phyloP scores from a whole-genome alignment of 345 rosid species.

The Pugionium dolabratum region DNA sequence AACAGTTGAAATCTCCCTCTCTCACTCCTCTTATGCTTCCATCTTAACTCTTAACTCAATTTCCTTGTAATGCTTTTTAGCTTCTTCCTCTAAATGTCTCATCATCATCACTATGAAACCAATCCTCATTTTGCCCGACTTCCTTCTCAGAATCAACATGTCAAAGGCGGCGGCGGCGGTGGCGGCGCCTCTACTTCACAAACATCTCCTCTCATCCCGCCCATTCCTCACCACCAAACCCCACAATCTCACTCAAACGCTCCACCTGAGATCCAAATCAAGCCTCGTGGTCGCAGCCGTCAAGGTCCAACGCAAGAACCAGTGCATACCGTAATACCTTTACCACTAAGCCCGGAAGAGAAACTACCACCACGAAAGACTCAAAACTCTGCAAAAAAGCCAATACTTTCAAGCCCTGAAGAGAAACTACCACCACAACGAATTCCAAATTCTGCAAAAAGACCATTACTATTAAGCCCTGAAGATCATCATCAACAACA shows the following conservation, averaged over 20 bases:
- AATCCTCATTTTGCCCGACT: slow-evolving; percentile 59
- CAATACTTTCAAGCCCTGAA: slow-evolving; percentile 21
- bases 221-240: slow-evolving; percentile 12
- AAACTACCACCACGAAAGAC: slow-evolving; percentile 17
- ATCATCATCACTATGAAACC: slow-evolving; percentile 45
- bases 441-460: slow-evolving; percentile 15
- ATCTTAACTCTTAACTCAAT: slow-evolving; percentile 16
- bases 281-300: slow-evolving; percentile 31
- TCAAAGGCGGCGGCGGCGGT: slow-evolving; percentile 8
- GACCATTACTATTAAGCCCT: slow-evolving; percentile 33
- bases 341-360: slow-evolving; percentile 41
- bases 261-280: slow-evolving; percentile 22
- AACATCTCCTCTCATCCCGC: slow-evolving; percentile 23
- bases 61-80: slow-evolving; percentile 11
- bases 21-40: slow-evolving; percentile 21
- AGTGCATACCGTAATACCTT: slow-evolving; percentile 20
- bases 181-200: slow-evolving; percentile 35
- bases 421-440: background rate
- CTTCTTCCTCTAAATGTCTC: slow-evolving; percentile 44
- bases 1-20: slow-evolving; percentile 25
- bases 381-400: slow-evolving; percentile 25
- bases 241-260: slow-evolving; percentile 6
- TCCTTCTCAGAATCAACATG: slow-evolving; percentile 33
- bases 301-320: slow-evolving; percentile 28
- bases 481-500: slow-evolving; percentile 26